Base-by-base conservation (phyloP, 2,329 filamentous ascomycete species). In the Septoria linicola region DNA sequence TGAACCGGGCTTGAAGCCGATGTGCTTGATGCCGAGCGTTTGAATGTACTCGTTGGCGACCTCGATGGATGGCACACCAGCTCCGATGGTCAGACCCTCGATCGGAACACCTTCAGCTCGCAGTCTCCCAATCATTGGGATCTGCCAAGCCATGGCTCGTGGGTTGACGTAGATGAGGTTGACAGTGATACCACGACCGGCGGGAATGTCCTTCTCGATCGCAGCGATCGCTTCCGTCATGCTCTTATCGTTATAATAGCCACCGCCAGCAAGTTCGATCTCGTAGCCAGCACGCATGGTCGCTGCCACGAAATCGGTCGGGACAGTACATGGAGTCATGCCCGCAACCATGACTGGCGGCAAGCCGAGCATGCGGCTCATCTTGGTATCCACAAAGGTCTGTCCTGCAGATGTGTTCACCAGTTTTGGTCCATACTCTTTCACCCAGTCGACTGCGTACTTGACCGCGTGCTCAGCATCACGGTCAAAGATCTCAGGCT, bases 221-320 rank as follows among this genome's bases (percentile, higher is more conserved):
- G 93, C 92, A 56, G 74, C 78, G 49, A 96, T 79, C 11, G 91
- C 90, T 36, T 85, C 82, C 0, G 87, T 91, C 87, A 96, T 90
- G 52, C 77, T 83, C 70, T 85, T 87, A 42, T 85, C 84, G 59
- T 86, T 86, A 73, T 89, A 95, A 74, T 95, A 95, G 57, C 90
- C 90, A 69, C 90, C 90, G 67, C 89, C 90, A 54, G 84, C 90
- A 60, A 96, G 78, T 75, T 96, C 90, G 60, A 95, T 89, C 59
- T 95, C 88, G 70, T 95, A 96, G n/a, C 90, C 90, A 48, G 90
- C 89, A 61, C 92, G 92, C 88, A 95, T 95, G 13, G 89, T 92
- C 1, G 89, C 88, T 5, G 89, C 86, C 36, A 96, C 88, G 60
- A 96, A 95, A 70, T 95, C 89, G 86, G 88, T 93, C 1, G 88